Percentiles rank a stretch among this genome's conserved stretches.
Conservation (phyloP, 192 early-diverging fungal genomes). For the Coemansia sp. region DNA sequence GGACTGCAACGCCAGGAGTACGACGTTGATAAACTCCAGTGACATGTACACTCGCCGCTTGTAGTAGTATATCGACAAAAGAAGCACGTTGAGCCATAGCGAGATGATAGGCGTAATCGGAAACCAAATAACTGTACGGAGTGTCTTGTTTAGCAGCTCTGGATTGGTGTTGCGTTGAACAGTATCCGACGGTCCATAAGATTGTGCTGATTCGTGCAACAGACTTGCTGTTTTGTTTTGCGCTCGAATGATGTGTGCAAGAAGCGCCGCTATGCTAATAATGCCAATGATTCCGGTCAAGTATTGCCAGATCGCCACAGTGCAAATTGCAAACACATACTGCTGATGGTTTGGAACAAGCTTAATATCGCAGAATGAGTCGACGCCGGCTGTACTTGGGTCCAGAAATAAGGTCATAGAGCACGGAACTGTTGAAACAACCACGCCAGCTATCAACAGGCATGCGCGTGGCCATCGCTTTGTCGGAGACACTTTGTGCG, state of each 20-base stretch:
- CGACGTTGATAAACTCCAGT: slow-evolving; percentile 25
- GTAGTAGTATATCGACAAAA: slow-evolving; percentile 22
- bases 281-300: slow-evolving; percentile 28
- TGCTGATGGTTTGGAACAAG: background rate
- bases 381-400: background rate
- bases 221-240: slow-evolving; percentile 8
- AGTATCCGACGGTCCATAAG: slow-evolving; percentile 5
- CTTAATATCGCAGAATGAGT: slow-evolving; percentile 10
- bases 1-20: slow-evolving; percentile 29
- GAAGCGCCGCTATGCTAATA: slow-evolving; percentile 11
- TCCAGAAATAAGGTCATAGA: slow-evolving; percentile 14
- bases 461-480: slow-evolving; percentile 28
- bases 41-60: slow-evolving; percentile 10
- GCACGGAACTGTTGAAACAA: slow-evolving; percentile 14
- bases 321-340: slow-evolving; percentile 15
- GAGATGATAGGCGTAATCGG: slow-evolving; percentile 37
- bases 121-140: slow-evolving; percentile 34
- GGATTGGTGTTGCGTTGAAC: background rate
- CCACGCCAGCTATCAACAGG: slow-evolving; percentile 10
- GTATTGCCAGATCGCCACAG: slow-evolving; percentile 24
- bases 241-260: slow-evolving; percentile 17
- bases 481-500: slow-evolving; percentile 27
- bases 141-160: slow-evolving; percentile 23
- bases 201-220: background rate
- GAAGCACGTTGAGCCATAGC: slow-evolving; percentile 34